These are phyloP conservation scores for Arthroderma sp. DNA, from an alignment of 2,329 filamentous ascomycete species.

Conservation along the genomic window DNA sequence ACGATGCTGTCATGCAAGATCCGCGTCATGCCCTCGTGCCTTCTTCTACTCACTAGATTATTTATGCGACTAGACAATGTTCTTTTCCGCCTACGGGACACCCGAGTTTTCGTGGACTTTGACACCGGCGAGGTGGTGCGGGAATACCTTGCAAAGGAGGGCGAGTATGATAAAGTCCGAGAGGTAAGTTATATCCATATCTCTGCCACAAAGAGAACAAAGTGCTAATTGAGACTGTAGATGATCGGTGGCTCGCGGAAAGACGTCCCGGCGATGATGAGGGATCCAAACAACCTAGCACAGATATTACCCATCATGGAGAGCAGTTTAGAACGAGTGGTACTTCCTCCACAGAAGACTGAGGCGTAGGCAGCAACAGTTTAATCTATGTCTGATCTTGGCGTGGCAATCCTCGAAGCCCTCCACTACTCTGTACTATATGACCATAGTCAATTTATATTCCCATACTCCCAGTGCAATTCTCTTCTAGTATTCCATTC, in stretches of 20 bases:
- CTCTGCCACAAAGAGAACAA: background rate
- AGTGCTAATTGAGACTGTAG: constrained; percentile 21
- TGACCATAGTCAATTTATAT: background rate
- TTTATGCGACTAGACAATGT: constrained; percentile 93
- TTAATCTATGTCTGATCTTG: background rate
- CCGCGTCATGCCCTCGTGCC: constrained; percentile 77
- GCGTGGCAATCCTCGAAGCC: background rate
- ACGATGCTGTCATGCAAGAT: constrained; percentile 82
- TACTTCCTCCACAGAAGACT: constrained; percentile 4
- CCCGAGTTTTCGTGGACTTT: constrained; percentile 85
- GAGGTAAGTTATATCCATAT: constrained; percentile 42
- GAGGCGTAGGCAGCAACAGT: background rate
- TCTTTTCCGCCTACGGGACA: constrained; percentile 75
- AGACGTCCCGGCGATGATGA: constrained; percentile 62
- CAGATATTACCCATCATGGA: constrained; percentile 60
- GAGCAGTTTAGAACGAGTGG: constrained; percentile 45
- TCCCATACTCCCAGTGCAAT: too few relatives aligned
- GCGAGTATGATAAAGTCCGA: constrained; percentile 63
- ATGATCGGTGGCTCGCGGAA: constrained; percentile 48
- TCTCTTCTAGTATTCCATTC: too few relatives aligned
- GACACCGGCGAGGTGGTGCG: constrained; percentile 63
- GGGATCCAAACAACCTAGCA: constrained; percentile 66
- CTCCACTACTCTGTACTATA: background rate
- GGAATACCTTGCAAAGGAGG: constrained; percentile 84
- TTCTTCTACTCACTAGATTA: constrained; percentile 72